A percentile compares a stretch with the other conserved stretches of the same genome.
Conservation (phyloP, 1,284 basidiomycete genomes). For the Stygiomarasmius scandens region DNA sequence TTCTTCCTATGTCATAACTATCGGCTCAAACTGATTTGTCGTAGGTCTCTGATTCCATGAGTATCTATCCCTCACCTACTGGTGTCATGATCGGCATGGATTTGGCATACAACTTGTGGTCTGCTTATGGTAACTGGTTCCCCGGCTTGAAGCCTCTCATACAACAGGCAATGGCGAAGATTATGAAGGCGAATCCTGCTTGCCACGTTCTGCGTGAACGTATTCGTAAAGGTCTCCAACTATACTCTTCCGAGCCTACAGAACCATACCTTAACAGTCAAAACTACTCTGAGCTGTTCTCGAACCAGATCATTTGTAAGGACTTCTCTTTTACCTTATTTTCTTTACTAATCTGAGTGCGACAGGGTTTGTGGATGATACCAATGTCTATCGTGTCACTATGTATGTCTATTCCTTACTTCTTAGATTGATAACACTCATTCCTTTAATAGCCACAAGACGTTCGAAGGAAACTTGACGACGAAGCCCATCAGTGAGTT, state of each 20-base stretch:
- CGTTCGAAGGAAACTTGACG: slow-evolving; percentile 99
- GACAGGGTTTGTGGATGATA: slow-evolving; percentile 96
- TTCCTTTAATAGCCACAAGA: slow-evolving; percentile 76
- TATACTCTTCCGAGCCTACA: slow-evolving; percentile 99
- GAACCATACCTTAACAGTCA: slow-evolving; percentile 98
- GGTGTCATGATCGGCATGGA: slow-evolving; percentile 99
- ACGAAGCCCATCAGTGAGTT: slow-evolving; percentile 96
- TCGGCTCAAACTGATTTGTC: slow-evolving; percentile 10
- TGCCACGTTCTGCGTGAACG: slow-evolving; percentile 97
- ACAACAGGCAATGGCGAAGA: slow-evolving; percentile 99
- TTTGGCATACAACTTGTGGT: slow-evolving; percentile 97
- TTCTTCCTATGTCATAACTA: not conserved
- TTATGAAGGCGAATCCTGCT: slow-evolving; percentile 99
- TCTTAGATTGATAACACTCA: slow-evolving; percentile 8
- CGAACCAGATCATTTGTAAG: slow-evolving; percentile 98
- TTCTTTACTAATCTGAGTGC: slow-evolving; percentile 16
- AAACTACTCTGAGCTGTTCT: slow-evolving; percentile 97
- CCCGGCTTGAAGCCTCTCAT: slow-evolving; percentile 97
- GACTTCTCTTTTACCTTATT: slow-evolving; percentile 16
- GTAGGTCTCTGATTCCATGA: slow-evolving; percentile 91
- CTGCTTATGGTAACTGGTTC: slow-evolving; percentile 99
- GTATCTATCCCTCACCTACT: slow-evolving; percentile 97
- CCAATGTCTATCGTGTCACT: slow-evolving; percentile 98
- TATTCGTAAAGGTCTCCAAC: slow-evolving; percentile 96
- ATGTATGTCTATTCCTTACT: slow-evolving; percentile 56